These are phyloP conservation scores for Cercis canadensis DNA, from an alignment of 306 rosid species.

Conservation along the genomic window DNA sequence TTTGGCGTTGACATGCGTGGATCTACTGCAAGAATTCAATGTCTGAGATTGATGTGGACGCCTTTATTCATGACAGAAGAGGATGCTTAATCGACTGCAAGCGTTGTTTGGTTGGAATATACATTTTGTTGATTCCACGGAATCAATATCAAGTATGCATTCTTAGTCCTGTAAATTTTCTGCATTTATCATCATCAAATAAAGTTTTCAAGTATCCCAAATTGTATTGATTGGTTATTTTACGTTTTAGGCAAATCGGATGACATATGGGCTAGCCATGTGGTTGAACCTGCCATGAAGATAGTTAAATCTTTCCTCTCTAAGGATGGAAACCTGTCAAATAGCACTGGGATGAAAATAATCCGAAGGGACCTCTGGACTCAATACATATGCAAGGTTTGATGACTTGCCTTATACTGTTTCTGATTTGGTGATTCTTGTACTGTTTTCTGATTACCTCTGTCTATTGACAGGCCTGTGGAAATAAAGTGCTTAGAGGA, in stretches of 20 bases:
- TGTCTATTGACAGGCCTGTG: conserved; percentile 71
- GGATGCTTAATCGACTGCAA: conserved; percentile 74
- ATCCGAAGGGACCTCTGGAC: conserved; percentile 87
- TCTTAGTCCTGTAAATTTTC: conserved; percentile 19
- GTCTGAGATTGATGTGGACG: conserved; percentile 31
- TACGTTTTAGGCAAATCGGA: conserved; percentile 63
- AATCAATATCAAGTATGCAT: conserved; percentile 65
- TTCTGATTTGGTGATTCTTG: neutral
- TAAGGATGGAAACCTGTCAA: conserved; percentile 40
- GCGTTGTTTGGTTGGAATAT: conserved; percentile 79
- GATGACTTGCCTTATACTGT: no score
- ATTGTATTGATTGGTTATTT: conserved; percentile 8
- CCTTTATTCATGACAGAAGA: conserved; percentile 61
- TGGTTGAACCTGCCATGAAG: conserved; percentile 64
- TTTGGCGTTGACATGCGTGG: conserved; percentile 16
- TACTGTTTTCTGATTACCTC: conserved; percentile 3
- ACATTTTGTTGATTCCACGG: conserved; percentile 72
- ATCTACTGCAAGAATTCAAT: neutral
- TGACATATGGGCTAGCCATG: conserved; percentile 65
- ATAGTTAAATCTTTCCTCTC: conserved; percentile 62
- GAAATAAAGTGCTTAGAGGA: conserved; percentile 82
- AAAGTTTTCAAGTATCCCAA: neutral
- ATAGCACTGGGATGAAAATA: conserved; percentile 43
- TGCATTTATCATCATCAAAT: neutral
- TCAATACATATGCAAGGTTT: conserved; percentile 81